phyloP scores from a whole-genome alignment of 805 yeast species.

The Yarrowia keelungensis region DNA sequence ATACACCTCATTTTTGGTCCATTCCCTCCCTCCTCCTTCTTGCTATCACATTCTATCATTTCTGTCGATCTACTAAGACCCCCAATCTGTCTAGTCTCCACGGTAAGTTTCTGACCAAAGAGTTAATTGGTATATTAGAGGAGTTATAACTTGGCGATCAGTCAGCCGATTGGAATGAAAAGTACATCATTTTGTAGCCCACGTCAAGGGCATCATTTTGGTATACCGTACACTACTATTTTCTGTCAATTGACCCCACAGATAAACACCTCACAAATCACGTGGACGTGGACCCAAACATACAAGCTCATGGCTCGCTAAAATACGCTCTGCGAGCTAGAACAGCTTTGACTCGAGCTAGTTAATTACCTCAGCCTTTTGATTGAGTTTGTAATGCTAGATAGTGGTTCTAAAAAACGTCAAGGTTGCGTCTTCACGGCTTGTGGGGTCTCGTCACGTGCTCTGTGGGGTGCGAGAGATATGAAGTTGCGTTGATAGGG shows the following conservation, averaged over 20 bases:
- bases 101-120: no score
- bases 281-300: not conserved
- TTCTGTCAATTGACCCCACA: not conserved
- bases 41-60: no score
- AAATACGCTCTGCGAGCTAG: slow-evolving; percentile 14
- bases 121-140: no score
- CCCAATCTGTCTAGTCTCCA: no score
- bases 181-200: not conserved
- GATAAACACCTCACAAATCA: not conserved
- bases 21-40: no score
- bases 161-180: no score
- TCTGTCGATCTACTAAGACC: no score
- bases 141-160: no score
- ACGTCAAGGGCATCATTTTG: not conserved
- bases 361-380: slow-evolving; percentile 25
- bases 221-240: not conserved
- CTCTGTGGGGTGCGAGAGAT: no score
- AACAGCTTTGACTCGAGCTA: not conserved
- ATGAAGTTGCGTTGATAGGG: no score
- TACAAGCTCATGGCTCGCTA: slow-evolving; percentile 10
- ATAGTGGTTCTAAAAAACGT: slow-evolving; percentile 1
- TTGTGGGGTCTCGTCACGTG: not conserved
- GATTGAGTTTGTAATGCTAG: slow-evolving; percentile 29
- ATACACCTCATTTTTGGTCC: no score
- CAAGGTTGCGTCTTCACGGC: not conserved